A percentile compares a stretch with the other conserved stretches of the same genome.
Conservation (phyloP, 164 flowering plant species). For the Berberis thunbergii region DNA sequence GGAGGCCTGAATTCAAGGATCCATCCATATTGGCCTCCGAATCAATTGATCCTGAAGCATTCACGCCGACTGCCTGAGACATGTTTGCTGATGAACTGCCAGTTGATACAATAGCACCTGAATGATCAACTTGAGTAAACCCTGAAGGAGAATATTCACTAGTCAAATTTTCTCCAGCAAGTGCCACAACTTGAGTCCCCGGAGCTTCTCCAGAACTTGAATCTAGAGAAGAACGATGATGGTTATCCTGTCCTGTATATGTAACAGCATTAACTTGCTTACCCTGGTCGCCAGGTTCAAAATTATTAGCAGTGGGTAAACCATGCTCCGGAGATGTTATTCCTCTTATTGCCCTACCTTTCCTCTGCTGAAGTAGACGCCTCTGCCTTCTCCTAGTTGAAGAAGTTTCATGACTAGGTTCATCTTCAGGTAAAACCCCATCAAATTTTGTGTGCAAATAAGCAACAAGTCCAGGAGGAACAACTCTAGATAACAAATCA, state of each 20-base stretch:
- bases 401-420: slow-evolving; percentile 45
- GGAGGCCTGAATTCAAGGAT: slow-evolving; percentile 38
- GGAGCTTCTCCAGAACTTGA: slow-evolving; percentile 34
- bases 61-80: slow-evolving; percentile 33
- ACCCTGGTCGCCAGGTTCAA: slow-evolving; percentile 41
- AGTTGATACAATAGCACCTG: slow-evolving; percentile 23
- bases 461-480: slow-evolving; percentile 99
- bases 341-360: slow-evolving; percentile 45
- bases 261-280: slow-evolving; percentile 24
- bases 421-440: slow-evolving; percentile 50
- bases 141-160: slow-evolving; percentile 30
- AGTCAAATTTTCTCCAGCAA: slow-evolving; percentile 22
- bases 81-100: slow-evolving; percentile 18
- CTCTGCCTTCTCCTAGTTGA: slow-evolving; percentile 63
- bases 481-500: slow-evolving; percentile 79
- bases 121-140: slow-evolving; percentile 28
- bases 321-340: slow-evolving; percentile 40
- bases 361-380: slow-evolving; percentile 84
- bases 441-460: slow-evolving; percentile 82
- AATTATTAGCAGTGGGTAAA: slow-evolving; percentile 29
- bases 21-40: slow-evolving; percentile 34
- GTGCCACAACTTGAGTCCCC: slow-evolving; percentile 25
- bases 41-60: slow-evolving; percentile 26
- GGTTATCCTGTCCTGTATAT: slow-evolving; percentile 29
- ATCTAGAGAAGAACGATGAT: slow-evolving; percentile 27